phyloP scores from a whole-genome alignment of 1,139 yeast genomes.

The Lodderomyces beijingensis region DNA sequence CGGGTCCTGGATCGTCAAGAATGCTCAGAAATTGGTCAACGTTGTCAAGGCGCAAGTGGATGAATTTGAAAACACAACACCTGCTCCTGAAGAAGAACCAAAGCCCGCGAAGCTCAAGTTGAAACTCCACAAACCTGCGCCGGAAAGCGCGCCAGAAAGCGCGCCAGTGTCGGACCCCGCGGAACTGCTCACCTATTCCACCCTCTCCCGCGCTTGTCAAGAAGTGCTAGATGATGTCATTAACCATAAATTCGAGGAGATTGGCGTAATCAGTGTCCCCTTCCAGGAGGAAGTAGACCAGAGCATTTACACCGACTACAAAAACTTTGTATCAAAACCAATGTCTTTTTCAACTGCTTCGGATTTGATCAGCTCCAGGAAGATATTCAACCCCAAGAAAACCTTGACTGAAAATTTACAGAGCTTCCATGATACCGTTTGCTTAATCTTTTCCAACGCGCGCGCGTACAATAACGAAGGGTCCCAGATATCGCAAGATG shows the following conservation, averaged over 20 bases:
- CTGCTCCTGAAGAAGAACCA: slow-evolving; percentile 3
- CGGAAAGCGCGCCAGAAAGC: slow-evolving; percentile 1
- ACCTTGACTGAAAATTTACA: slow-evolving; percentile 38
- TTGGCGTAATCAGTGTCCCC: slow-evolving; percentile 49
- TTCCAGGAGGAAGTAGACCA: slow-evolving; percentile 55
- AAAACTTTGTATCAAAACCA: slow-evolving; percentile 50
- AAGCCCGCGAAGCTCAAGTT: slow-evolving; percentile 11
- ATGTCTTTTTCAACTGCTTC: slow-evolving; percentile 50
- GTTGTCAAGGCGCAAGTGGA: slow-evolving; percentile 41
- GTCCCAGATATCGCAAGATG: slow-evolving; percentile 54
- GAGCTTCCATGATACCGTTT: slow-evolving; percentile 45
- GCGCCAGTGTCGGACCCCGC: slow-evolving; percentile 2
- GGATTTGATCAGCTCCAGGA: slow-evolving; percentile 37
- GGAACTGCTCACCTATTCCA: slow-evolving; percentile 16
- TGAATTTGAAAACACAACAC: slow-evolving; percentile 19
- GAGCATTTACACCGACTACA: slow-evolving; percentile 57
- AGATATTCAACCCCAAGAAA: slow-evolving; percentile 27
- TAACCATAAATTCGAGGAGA: slow-evolving; percentile 38
- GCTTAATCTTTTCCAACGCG: slow-evolving; percentile 54
- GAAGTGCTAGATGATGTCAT: slow-evolving; percentile 33
- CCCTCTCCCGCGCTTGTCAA: slow-evolving; percentile 22
- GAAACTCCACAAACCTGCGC: slow-evolving; percentile 10
- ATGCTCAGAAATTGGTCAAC: slow-evolving; percentile 41
- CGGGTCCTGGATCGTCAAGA: slow-evolving; percentile 57
- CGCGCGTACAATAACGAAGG: slow-evolving; percentile 53